phyloP scores from a whole-genome alignment of 371 early-diverging fungal genomes.

The Phascolomyces articulosus region DNA sequence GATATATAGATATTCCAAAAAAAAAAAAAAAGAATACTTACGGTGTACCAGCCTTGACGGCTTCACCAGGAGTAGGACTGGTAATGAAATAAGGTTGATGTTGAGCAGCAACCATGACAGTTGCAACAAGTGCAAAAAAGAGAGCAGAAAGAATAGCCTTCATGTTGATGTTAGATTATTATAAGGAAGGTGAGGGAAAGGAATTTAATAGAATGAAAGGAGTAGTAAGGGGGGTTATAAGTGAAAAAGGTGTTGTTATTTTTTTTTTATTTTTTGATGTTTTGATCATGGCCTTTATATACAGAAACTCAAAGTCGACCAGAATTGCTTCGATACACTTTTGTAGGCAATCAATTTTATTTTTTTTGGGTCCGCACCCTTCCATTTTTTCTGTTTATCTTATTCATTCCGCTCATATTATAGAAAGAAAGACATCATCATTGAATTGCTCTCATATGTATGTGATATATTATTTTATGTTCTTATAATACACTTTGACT shows the following conservation, averaged over 20 bases:
- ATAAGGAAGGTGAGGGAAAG: not conserved
- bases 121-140: conserved; percentile 7
- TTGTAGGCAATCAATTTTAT: too few species aligned
- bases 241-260: not conserved
- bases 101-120: conserved; percentile 8
- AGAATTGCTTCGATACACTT: too few species aligned
- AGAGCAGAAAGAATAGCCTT: conserved; percentile 10
- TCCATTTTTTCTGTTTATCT: conserved; percentile 7
- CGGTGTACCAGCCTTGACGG: conserved; percentile 11
- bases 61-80: conserved; percentile 8
- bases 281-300: not conserved
- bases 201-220: not conserved
- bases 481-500: too few species aligned
- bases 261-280: not conserved
- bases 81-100: conserved; percentile 17
- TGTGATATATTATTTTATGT: too few species aligned
- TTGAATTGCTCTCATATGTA: too few species aligned
- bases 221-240: conserved; percentile 1
- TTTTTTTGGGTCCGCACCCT: too few species aligned
- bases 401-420: too few species aligned
- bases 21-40: too few species aligned
- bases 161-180: not conserved
- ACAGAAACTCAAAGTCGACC: too few species aligned
- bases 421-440: too few species aligned
- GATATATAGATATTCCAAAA: too few species aligned